Evolutionary conservation across 1,284 basidiomycete genomes (phyloP), one percentile per base, ranked within the genome.

Genomic region (Ustilago cynodontis): DNA sequence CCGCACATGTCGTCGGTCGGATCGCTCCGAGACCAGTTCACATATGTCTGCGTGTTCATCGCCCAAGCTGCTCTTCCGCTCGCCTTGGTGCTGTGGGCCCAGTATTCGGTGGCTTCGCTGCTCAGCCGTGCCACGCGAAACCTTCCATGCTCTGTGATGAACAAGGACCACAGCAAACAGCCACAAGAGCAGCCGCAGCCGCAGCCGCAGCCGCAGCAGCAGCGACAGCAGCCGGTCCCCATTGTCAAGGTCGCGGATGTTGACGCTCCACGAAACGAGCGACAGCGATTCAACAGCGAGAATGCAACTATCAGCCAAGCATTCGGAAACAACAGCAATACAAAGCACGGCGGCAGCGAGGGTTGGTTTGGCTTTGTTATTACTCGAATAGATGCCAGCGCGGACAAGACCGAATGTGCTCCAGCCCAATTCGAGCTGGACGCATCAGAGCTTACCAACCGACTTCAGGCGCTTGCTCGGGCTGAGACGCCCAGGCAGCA

Each of bases 11-110:
- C 78, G 24, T 33, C 10, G 22, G 79, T 81, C 31, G 79, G 79
- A 29, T 66, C 59, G 13, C 60, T 77, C 26, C 47, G 54, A 26
- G 67, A 73, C 29, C 70, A 76, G 47, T 13, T 80, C 33, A 81
- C 71, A 9, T 75, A 81, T 31, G 20, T 80, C 1, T 59, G 69
- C 50, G 73, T 81, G 47, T 80, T 81, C 54, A 6, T 78, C n/a
- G 77, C 70, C 9, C 79, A 81, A 49, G 79, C 79, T 14, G 78
- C 78, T 11, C 33, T 71, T 11, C 79, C 79, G 7, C 52, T 81
- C 16, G 57, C 67, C 7, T 41, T 73, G 20, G 68, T 66, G 8
- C 39, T 81, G 26, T 69, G 65, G 64, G 74, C 69, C 14, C 79
- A 81, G 57, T 81, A 79, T 49, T 45, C 63, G 16, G 26, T 81